Conservation (phyloP, 169 alveolate species). For the Cryptosporidium muris region DNA sequence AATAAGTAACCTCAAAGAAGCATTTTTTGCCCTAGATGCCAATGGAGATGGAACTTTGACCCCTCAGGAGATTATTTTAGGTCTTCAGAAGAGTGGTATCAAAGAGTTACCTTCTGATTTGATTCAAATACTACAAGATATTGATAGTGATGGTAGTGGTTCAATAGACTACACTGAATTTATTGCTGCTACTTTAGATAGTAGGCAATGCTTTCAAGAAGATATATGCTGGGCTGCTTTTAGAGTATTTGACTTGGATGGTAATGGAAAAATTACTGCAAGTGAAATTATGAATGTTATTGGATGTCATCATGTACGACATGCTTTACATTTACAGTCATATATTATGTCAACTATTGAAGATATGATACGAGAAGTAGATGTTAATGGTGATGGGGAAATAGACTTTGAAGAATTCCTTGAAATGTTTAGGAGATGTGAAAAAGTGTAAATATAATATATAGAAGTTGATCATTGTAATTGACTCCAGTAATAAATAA, state of each 20-base stretch:
- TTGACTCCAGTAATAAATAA: neutral
- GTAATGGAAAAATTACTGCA: constrained; percentile 82
- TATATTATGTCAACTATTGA: constrained; percentile 53
- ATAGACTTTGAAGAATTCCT: constrained; percentile 68
- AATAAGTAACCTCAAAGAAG: constrained; percentile 72
- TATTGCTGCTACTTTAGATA: constrained; percentile 81
- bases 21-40: constrained; percentile 74
- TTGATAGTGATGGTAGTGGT: constrained; percentile 89
- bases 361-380: constrained; percentile 75
- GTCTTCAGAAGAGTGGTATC: constrained; percentile 76
- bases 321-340: constrained; percentile 71
- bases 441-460: neutral
- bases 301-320: constrained; percentile 71
- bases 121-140: constrained; percentile 79
- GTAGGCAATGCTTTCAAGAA: constrained; percentile 75
- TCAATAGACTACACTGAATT: constrained; percentile 85
- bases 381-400: constrained; percentile 80
- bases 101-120: constrained; percentile 78
- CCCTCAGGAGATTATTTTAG: constrained; percentile 73
- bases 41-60: constrained; percentile 78
- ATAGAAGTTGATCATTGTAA: neutral
- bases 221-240: constrained; percentile 80
- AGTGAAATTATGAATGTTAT: constrained; percentile 79
- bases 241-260: constrained; percentile 82
- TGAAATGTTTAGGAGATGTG: constrained; percentile 75